Evolutionary conservation across 1,284 basidiomycete species (phyloP), one percentile per base, ranked within the genome.

Genomic region (Binderoboletus segoi): DNA sequence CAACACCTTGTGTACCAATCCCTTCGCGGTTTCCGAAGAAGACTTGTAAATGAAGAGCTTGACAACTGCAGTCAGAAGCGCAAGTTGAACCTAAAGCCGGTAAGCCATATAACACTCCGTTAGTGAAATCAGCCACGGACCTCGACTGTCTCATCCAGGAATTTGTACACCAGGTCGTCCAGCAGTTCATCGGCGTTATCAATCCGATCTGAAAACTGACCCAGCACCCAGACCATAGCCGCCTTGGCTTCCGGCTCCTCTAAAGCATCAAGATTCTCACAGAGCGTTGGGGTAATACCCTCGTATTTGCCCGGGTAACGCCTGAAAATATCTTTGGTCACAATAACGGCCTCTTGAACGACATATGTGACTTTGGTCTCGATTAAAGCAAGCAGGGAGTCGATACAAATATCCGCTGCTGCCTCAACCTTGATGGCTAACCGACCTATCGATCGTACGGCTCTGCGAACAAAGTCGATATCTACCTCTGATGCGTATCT

Each of bases 401-500:
- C 81, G 62, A 99, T 97, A 77, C 96, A 98, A 48, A 81, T 80
- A 73, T 98, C 94, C 24, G 96, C 90, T 3, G 94, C 91, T 15
- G 83, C 78, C 65, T 95, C 88, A 53, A 99, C 94, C 77, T 99
- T 99, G 83, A 99, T 98, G 2, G 97, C 96, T 18, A 98, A 79
- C 28, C 96, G 89, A 3, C 97, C 97, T 61, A 99, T 96, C 3
- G 95, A 96, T 24, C 96, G 86, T 18, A 99, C 96, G 4, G 97
- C 93, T 73, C 98, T 98, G 49, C 96, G 88, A 23, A 98, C 96
- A 72, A 99, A 99, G 74, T 99, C 96, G 49, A 99, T 83, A 71
- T 99, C 97, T 3, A 98, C 96, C 73, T 99, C 97, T 2, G 95
- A 93, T 1, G 97, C 97, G 72, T 99, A 99, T 67, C 94, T 96